Conservation (phyloP, 352 stramenopile genomes). For the Globisporangium echinulatum region DNA sequence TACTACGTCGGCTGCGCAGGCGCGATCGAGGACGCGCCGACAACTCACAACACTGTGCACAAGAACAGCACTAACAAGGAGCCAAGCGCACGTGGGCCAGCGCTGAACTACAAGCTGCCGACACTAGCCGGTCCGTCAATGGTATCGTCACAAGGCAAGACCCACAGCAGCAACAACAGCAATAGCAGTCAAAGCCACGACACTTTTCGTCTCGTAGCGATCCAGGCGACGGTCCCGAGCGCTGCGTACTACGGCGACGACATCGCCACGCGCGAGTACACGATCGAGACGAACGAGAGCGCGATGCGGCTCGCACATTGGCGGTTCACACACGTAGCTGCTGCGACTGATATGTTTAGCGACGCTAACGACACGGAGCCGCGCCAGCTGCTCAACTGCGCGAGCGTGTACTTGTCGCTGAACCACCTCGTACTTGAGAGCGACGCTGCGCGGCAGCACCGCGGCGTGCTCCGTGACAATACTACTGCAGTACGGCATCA, state of each 20-base stretch:
- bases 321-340: conserved; percentile 20
- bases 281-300: conserved; percentile 50
- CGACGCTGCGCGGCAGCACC: conserved; percentile 15
- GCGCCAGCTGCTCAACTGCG: conserved; percentile 29
- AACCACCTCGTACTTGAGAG: conserved; percentile 31
- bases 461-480: conserved; percentile 18
- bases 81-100: conserved; percentile 4
- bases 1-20: conserved; percentile 55
- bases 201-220: conserved; percentile 42
- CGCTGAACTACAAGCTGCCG: conserved; percentile 7
- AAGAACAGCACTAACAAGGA: not conserved
- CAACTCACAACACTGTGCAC: not conserved
- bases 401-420: conserved; percentile 27
- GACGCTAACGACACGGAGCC: conserved; percentile 16
- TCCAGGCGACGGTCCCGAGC: conserved; percentile 46
- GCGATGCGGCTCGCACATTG: conserved; percentile 48
- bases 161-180: not conserved
- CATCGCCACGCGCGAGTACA: conserved; percentile 48
- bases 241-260: conserved; percentile 54
- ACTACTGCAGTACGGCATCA: not conserved
- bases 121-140: not conserved
- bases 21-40: conserved; percentile 22
- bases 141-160: not conserved
- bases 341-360: not conserved
- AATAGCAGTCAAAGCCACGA: conserved; percentile 5